Percentiles rank a stretch among this genome's conserved stretches.
These are phyloP conservation scores for Sugiyamaella japonica DNA, from an alignment of 1,139 yeast genomes.

Conservation along the genomic window DNA sequence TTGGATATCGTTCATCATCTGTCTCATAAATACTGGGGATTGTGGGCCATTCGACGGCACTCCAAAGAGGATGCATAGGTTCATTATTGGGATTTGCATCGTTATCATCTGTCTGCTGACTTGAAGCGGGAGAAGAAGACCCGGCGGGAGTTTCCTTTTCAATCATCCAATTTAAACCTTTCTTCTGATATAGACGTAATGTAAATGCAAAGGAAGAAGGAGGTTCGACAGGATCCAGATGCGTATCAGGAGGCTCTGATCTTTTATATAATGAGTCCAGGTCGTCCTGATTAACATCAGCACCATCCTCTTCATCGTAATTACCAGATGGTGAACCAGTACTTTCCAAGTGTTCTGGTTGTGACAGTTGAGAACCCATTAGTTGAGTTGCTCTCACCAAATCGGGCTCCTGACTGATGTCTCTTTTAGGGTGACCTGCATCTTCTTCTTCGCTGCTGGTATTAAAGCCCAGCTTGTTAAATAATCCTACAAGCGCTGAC, in stretches of 20 bases:
- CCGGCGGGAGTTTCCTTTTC: slow-evolving; percentile 45
- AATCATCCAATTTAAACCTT: slow-evolving; percentile 83
- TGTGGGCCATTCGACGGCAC: slow-evolving; percentile 70
- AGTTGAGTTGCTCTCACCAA: slow-evolving; percentile 31
- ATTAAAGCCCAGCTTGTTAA: slow-evolving; percentile 49
- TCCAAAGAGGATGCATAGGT: slow-evolving; percentile 85
- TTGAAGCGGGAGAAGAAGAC: not conserved
- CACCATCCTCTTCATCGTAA: slow-evolving; percentile 39
- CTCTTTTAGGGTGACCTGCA: not conserved
- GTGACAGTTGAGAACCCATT: slow-evolving; percentile 37
- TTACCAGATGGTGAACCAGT: slow-evolving; percentile 14
- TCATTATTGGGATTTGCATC: slow-evolving; percentile 44
- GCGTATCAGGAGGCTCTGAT: slow-evolving; percentile 47
- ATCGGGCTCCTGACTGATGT: slow-evolving; percentile 20
- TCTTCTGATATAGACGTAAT: slow-evolving; percentile 72
- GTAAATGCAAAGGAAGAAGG: slow-evolving; percentile 58
- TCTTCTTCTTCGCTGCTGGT: slow-evolving; percentile 19
- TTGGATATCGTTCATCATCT: slow-evolving; percentile 28
- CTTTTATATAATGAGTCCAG: slow-evolving; percentile 71
- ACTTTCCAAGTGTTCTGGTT: not conserved
- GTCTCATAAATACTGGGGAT: slow-evolving; percentile 22
- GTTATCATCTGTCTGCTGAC: slow-evolving; percentile 30
- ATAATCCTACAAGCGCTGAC: slow-evolving; percentile 56
- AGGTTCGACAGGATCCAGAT: slow-evolving; percentile 67
- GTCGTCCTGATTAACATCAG: slow-evolving; percentile 65